Conservation (phyloP, 192 early-diverging fungal species). For the Pecoramyces ruminantium region DNA sequence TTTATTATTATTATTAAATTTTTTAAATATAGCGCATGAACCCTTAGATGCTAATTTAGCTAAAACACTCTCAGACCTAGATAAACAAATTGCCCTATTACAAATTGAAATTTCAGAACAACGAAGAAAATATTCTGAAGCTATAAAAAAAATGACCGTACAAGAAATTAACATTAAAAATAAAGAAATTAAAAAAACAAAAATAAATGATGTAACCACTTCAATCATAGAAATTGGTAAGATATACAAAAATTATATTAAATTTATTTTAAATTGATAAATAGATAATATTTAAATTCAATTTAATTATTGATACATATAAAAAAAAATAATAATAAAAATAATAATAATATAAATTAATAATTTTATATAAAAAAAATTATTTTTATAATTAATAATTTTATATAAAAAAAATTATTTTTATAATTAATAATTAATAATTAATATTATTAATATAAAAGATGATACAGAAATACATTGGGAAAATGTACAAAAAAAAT, state of each 20-base stretch:
- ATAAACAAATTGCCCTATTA: not conserved
- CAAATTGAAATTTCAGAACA: not conserved
- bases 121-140: not conserved
- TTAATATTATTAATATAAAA: too few species aligned
- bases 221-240: not conserved
- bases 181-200: not conserved
- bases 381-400: too few species aligned
- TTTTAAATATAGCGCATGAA: not conserved
- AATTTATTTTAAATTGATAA: too few species aligned
- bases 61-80: not conserved
- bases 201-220: not conserved
- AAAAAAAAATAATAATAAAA: too few species aligned
- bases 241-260: too few species aligned
- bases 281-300: too few species aligned
- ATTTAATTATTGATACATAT: too few species aligned
- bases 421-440: too few species aligned
- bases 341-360: too few species aligned
- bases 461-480: not conserved
- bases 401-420: too few species aligned
- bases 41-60: not conserved
- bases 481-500: not conserved
- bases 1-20: too few species aligned
- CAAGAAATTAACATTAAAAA: not conserved
- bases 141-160: not conserved
- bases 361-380: too few species aligned